Evolutionary conservation across 495 filamentous ascomycete genomes (phyloP), one percentile per base, ranked within the genome.

Genomic region (Aspergillus baeticus): DNA sequence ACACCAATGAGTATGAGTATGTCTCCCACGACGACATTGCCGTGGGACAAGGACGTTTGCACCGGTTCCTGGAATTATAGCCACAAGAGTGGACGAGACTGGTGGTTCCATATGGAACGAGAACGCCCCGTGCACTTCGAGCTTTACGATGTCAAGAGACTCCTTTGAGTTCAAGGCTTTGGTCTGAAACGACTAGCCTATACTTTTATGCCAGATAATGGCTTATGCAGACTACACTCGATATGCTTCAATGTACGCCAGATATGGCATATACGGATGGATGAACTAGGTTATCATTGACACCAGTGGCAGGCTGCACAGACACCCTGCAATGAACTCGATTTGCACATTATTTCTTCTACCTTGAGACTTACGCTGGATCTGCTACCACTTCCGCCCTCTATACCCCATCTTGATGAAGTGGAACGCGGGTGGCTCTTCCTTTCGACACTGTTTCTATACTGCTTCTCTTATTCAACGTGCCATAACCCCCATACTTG

Each of bases 51-150:
- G 51, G 76, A 79, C 46, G 71, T 65, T 21, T 79, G 76, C 58
- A 79, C 71, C 22, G 76, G 76, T 17, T 70, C 74, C 22, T 79
- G 76, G 76, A 79, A 79, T 54, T 63, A 64, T 38, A 62, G 62
- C 45, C 74, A 77, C 37, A 72, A 72, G 39, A 64, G 45, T 35
- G 75, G 75, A 22, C 69, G 71, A 14, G 75, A 77, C n/a, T 79
- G 76, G 76, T 79, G 75, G 76, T 77, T 72, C 55, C 76, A 79
- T 53, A 71, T 77, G 62, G 76, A 79, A 58, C 72, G 76, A 21
- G 76, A 79, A 48, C 74, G 76, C 15, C 76, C 72, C 7, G 62
- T 64, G 35, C 71, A 70, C 29, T 49, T 67, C n/a, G 71, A 77
- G 31, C 60, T 74, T 44, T 69, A 77, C 53, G 64, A 72, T 29